Evolutionary conservation across 352 stramenopile species (phyloP), one percentile per base, ranked within the genome.

Genomic region (Phytophthora pistaciae): DNA sequence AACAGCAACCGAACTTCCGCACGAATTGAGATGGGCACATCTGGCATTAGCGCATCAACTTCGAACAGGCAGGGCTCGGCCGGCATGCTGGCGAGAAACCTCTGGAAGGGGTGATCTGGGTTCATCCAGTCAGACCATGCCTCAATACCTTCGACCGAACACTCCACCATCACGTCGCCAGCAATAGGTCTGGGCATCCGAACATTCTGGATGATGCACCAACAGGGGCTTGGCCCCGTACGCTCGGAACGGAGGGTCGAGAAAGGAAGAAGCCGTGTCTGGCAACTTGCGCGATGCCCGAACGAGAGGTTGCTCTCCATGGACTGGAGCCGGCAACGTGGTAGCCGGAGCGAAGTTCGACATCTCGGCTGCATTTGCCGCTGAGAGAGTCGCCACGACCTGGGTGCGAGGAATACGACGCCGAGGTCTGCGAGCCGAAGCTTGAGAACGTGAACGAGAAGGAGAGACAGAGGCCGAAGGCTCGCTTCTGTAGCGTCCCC

Each of bases 261-360:
- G 8, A 16, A 50, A 9, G 0, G 5, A 18, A 0, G 14, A 23
- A 0, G 42, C n/a, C 0, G 8, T 21, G 18, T 50, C 18, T 0
- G 42, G 20, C 1, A 21, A 18, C 1, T 50, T 50, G 14, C 18
- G 16, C 3, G 42, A 10, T 6, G 3, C 4, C 6, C 18, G 16
- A 1, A 20, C 16, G 5, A 9, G 7, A 14, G 42, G 2, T 0
- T 21, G 5, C 6, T 20, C 3, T 5, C 42, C 7, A 1, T 20
- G 42, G 7, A 33, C 29, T 33, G 29, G 29, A 7, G 29, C 29
- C 8, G 29, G 29, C 29, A 7, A 7, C 0, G 29, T 33, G 1
- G 29, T 10, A 9, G 7, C 29, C 6, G 6, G 29, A 33, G 29
- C 29, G 8, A 33, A 33, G 29, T 7, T 33, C 10, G 29, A 33